Evolutionary conservation across 1,284 basidiomycete species (phyloP), one percentile per base, ranked within the genome.

Genomic region (Sanghuangporus baumii): DNA sequence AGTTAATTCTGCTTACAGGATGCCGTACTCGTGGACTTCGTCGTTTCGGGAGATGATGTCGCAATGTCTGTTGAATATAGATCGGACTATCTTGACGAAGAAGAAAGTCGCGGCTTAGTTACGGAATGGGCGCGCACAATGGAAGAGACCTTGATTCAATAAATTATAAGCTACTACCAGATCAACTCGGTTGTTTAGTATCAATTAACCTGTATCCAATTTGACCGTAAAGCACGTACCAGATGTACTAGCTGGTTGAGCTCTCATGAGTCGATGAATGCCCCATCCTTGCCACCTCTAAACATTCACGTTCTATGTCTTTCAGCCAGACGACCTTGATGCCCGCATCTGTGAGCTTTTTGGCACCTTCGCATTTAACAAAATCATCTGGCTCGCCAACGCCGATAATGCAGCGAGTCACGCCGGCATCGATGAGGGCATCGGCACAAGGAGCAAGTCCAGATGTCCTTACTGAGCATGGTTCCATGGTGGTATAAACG

Each of bases 401-500:
- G 7, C 96, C 97, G 61, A 98, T 91, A 71, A 91, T 88, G 66
- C 97, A 96, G 11, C 87, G 80, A 57, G 77, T 81, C 55, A 98
- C 81, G 56, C 81, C 78, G 1, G 89, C 87, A 12, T 79, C 78
- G 47, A 98, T 85, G 59, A 99, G 84, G 12, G 92, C 91, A 67
- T 95, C 84, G 12, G 93, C 89, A 72, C 97, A 99, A 0, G 94
- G 88, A 0, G 86, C 75, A 40, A 97, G 81, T 1, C 96, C 95
- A 0, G 93, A 96, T 9, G 94, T 90, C 60, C 97, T 82, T 36
- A 92, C 76, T 2, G 94, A 96, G 73, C 97, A 99, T 11, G 97
- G 97, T 72, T 99, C 97, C 82, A 99, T 87, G 0, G 96, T 99
- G 0, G 96, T 97, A 72, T 96, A 99, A 63, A 94, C 85, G 69